A percentile compares a stretch with the other conserved stretches of the same genome.
Evolutionary conservation across 345 rosid species (phyloP).

Genomic region (Xanthoceras sorbifolium): DNA sequence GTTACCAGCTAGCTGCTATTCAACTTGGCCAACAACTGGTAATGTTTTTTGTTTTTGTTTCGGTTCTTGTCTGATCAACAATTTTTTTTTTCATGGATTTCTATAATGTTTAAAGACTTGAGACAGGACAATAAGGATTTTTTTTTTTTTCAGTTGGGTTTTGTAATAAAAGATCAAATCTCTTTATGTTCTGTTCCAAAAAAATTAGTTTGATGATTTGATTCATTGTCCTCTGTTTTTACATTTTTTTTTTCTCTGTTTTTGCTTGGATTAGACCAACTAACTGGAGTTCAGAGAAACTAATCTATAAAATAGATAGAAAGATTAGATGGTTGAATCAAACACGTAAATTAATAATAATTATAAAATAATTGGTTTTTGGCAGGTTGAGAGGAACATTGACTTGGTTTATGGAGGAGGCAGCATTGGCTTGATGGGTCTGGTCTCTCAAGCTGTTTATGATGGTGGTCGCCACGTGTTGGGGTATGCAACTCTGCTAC

Average conservation of each 20-base stretch:
- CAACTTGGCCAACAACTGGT: constrained; percentile 76
- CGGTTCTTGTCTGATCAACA: neutral
- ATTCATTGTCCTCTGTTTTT: neutral
- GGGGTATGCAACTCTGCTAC: constrained; percentile 36
- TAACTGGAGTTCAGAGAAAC: neutral
- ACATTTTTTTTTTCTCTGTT: too few relatives aligned
- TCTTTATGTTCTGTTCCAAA: neutral
- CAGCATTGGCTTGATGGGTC: constrained; percentile 78
- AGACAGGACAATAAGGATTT: too few relatives aligned
- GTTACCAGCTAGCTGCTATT: constrained; percentile 68
- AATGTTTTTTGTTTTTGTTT: neutral
- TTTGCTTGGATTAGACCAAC: neutral
- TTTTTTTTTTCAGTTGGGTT: neutral
- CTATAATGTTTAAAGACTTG: too few relatives aligned
- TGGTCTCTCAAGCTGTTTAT: constrained; percentile 65
- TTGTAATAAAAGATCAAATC: neutral
- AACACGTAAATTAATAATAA: constrained; percentile 12
- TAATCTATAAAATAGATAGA: neutral
- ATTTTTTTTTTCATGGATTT: too few relatives aligned
- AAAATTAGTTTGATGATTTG: neutral
- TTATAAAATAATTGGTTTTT: constrained; percentile 10
- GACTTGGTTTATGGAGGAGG: constrained; percentile 88
- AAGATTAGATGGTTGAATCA: constrained; percentile 6
- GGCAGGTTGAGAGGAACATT: constrained; percentile 70
- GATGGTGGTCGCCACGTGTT: constrained; percentile 79